Percentiles rank a stretch among this genome's conserved stretches.
phyloP scores from a whole-genome alignment of 2,329 filamentous ascomycete species.

The Penicillium sp. region DNA sequence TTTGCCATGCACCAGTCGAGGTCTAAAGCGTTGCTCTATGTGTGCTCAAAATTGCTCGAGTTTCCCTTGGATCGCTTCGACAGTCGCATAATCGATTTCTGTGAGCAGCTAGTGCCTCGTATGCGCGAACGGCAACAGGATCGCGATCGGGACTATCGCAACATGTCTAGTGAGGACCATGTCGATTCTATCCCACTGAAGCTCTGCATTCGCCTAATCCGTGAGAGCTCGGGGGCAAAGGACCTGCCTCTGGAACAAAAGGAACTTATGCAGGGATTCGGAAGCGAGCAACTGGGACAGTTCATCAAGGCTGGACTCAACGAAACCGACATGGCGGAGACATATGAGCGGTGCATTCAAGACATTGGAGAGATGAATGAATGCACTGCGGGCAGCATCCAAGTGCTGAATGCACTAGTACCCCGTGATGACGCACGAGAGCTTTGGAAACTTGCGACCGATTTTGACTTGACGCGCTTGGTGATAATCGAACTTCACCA shows the following conservation, averaged over 20 bases:
- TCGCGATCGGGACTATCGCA: slow-evolving; percentile 27
- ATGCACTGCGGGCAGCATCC: slow-evolving; percentile 71
- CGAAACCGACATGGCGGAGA: slow-evolving; percentile 55
- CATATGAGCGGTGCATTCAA: slow-evolving; percentile 65
- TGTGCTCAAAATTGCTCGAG: slow-evolving; percentile 68
- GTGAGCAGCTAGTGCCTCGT: slow-evolving; percentile 55
- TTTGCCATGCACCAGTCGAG: slow-evolving; percentile 45
- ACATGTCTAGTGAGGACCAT: slow-evolving; percentile 23
- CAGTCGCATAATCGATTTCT: slow-evolving; percentile 60
- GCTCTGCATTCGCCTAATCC: slow-evolving; percentile 65
- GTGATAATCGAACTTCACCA: slow-evolving; percentile 65
- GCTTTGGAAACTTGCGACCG: slow-evolving; percentile 56
- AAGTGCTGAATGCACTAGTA: slow-evolving; percentile 55
- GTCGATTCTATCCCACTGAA: slow-evolving; percentile 50
- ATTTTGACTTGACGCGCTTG: slow-evolving; percentile 62
- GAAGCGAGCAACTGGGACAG: slow-evolving; percentile 58
- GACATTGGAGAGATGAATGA: slow-evolving; percentile 64
- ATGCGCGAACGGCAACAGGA: slow-evolving; percentile 46
- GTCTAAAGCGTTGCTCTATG: slow-evolving; percentile 55
- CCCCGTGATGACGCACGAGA: slow-evolving; percentile 48
- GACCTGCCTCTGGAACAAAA: slow-evolving; percentile 56
- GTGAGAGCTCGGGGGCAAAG: slow-evolving; percentile 63
- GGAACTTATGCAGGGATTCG: slow-evolving; percentile 63
- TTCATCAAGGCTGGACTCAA: slow-evolving; percentile 59
- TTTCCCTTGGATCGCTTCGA: slow-evolving; percentile 65